Evolutionary conservation across 169 alveolate species (phyloP).

Genomic region (Perkinsus marinus): DNA sequence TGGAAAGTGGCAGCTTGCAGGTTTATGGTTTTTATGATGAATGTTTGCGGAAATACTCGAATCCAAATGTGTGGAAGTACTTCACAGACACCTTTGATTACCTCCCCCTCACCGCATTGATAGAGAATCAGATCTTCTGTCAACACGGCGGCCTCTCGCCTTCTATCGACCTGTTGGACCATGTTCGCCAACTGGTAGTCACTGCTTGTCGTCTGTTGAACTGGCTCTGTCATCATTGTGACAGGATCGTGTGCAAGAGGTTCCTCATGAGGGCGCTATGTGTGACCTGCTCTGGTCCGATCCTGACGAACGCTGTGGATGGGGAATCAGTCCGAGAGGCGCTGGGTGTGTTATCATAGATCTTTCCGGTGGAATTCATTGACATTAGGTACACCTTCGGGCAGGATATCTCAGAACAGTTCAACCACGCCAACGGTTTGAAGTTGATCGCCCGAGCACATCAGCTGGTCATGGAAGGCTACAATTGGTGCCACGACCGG

Average conservation of each 20-base stretch:
- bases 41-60: conserved; percentile 94
- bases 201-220: too few relatives aligned
- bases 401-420: conserved; percentile 80
- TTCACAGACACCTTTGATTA: conserved; percentile 89
- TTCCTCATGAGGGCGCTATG: conserved; percentile 99
- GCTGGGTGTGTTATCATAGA: too few relatives aligned
- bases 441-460: conserved; percentile 96
- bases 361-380: conserved; percentile 90
- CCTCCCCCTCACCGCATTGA: conserved; percentile 87
- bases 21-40: conserved; percentile 99
- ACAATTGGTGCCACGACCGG: conserved; percentile 85
- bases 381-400: conserved; percentile 99
- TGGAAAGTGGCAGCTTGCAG: too few relatives aligned
- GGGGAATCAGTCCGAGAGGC: conserved; percentile 99
- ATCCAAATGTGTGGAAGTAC: conserved; percentile 20
- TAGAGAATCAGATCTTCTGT: conserved; percentile 87
- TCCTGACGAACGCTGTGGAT: conserved; percentile 92
- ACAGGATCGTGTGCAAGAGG: conserved; percentile 73
- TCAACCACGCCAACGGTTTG: conserved; percentile 82
- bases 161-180: background rate
- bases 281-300: conserved; percentile 96
- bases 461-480: conserved; percentile 99
- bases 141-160: conserved; percentile 94
- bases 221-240: too few relatives aligned
- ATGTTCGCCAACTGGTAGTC: too few relatives aligned